Evolutionary conservation across 768 basidiomycete genomes (phyloP).

Genomic region (Panellus pusillus): DNA sequence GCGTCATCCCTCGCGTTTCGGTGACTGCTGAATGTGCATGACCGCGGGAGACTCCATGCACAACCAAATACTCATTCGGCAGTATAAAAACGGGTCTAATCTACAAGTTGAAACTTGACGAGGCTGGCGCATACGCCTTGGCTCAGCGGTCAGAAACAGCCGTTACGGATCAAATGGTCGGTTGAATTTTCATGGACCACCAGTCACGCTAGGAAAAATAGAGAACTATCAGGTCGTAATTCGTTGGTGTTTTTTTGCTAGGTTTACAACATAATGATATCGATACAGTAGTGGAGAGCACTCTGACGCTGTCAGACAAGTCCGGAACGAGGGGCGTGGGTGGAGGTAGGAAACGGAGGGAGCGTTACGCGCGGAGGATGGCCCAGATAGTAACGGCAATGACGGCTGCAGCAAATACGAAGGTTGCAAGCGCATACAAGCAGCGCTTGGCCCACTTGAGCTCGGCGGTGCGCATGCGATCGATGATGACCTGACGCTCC

Average conservation of each 20-base stretch:
- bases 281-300: slow-evolving; percentile 13
- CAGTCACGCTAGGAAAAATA: too few relatives aligned
- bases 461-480: slow-evolving; percentile 47
- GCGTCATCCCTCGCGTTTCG: too few relatives aligned
- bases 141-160: too few relatives aligned
- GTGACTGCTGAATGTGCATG: too few relatives aligned
- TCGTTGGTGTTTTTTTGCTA: neutral
- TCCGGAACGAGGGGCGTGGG: neutral
- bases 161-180: too few relatives aligned
- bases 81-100: too few relatives aligned
- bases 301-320: slow-evolving; percentile 16
- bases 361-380: slow-evolving; percentile 22
- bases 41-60: too few relatives aligned
- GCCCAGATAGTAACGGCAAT: slow-evolving; percentile 37
- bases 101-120: too few relatives aligned
- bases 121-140: too few relatives aligned
- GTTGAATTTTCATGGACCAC: too few relatives aligned
- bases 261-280: slow-evolving; percentile 17
- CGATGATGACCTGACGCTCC: slow-evolving; percentile 47
- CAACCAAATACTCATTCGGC: too few relatives aligned
- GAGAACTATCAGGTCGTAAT: too few relatives aligned
- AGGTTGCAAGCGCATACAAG: slow-evolving; percentile 49
- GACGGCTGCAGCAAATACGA: slow-evolving; percentile 38
- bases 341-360: neutral
- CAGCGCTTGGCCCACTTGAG: slow-evolving; percentile 59